Evolutionary conservation across 1,139 yeast species (phyloP), one percentile per base, ranked within the genome.

Genomic region (Tardiomyces depauwii): DNA sequence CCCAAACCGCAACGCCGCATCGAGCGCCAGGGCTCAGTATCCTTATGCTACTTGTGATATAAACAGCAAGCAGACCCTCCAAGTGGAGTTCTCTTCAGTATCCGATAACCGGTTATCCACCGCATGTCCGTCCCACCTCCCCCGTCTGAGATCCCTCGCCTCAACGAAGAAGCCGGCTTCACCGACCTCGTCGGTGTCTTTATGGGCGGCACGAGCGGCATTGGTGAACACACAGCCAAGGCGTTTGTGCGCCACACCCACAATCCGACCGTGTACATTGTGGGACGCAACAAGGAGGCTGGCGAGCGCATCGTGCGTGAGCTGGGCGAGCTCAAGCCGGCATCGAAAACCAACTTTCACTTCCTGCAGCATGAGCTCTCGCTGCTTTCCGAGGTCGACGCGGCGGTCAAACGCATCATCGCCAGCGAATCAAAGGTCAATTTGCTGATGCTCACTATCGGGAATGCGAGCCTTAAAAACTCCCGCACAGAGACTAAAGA

Each of bases 181-280:
- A 2, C 21, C 23, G 40, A 40, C 33, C 49, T 58, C 9, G 63
- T 59, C 9, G 67, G 55, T 12, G 62, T 62, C 7, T 57, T 63
- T 43, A 53, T 61, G 16, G 67, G 67, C 2, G 66, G 58, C 10
- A 62, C 66, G 4, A 53, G 55, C 13, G 67, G 67, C 36, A 55
- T 63, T 39, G 67, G 67, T 18, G 58, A 58, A 43, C 47, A 52
- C 45, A 54, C 63, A 2, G 63, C 63, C 23, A 59, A 54, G 48
- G 47, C 51, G 36, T 58, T 59, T 48, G 67, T 63, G 14, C 49
- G 50, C 42, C 52, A 57, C 46, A 53, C 57, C 28, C 46, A 49
- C 13, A 40, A 46, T n/a, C 66, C 67, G 13, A 57, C 57, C 2
- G 49, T 61, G 14, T 62, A 63, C 51, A 51, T 63, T 42, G 52